These are phyloP conservation scores for Apiospora pterosperma DNA, from an alignment of 2,329 filamentous ascomycete species.

Conservation along the genomic window DNA sequence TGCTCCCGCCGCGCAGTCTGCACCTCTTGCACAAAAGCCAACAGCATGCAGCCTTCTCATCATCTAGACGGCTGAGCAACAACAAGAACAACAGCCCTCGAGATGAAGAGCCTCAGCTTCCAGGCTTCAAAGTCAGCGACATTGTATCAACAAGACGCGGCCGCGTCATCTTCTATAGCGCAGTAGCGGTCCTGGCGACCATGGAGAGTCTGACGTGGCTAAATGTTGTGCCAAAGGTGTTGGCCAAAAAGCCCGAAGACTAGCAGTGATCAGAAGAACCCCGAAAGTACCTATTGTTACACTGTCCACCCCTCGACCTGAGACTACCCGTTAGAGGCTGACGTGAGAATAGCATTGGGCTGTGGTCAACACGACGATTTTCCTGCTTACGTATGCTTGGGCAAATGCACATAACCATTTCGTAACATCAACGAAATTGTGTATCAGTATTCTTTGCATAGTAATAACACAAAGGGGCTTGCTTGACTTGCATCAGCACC, in stretches of 20 bases:
- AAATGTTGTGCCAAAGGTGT: slow-evolving; percentile 2
- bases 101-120: background rate
- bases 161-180: slow-evolving; percentile 9
- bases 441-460: too few species aligned
- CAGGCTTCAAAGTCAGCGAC: slow-evolving; percentile 5
- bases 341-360: background rate
- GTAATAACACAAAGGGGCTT: too few species aligned
- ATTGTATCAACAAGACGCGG: slow-evolving; percentile 5
- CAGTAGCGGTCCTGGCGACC: slow-evolving; percentile 16
- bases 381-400: too few species aligned
- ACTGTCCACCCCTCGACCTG: background rate
- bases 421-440: too few species aligned
- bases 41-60: background rate
- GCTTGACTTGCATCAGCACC: too few species aligned
- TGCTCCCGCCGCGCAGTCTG: background rate
- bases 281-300: background rate
- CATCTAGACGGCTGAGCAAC: background rate
- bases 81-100: background rate
- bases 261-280: background rate
- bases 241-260: background rate
- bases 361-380: too few species aligned
- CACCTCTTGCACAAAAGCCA: background rate
- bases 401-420: too few species aligned
- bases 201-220: slow-evolving; percentile 5
- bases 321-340: background rate